These are phyloP conservation scores for Juglanconis oblonga DNA, from an alignment of 2,329 filamentous ascomycete species.

Conservation along the genomic window DNA sequence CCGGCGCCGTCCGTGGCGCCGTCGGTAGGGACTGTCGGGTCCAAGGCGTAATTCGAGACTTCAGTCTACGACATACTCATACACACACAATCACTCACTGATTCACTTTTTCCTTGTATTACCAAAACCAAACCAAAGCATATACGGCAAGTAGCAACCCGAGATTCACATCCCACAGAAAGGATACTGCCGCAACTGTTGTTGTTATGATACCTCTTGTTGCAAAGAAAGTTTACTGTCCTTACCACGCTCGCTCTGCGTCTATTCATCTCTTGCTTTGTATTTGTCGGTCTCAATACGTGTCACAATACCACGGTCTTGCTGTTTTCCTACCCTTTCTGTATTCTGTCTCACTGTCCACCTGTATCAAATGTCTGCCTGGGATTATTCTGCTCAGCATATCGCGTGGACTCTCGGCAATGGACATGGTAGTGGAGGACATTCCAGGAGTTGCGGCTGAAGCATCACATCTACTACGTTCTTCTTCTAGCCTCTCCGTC, in stretches of 20 bases:
- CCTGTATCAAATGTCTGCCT: too few species aligned
- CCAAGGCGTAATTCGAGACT: slow-evolving; percentile 19
- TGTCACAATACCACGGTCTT: too few species aligned
- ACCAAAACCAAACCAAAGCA: slow-evolving; percentile 5
- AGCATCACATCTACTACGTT: not conserved
- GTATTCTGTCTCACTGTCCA: too few species aligned
- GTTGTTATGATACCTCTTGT: not conserved
- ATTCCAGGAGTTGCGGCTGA: not conserved
- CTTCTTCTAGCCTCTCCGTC: not conserved
- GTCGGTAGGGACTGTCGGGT: slow-evolving; percentile 23
- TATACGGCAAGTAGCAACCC: slow-evolving; percentile 2
- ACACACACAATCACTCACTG: slow-evolving; percentile 1
- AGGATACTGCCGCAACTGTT: not conserved
- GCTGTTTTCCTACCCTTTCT: too few species aligned
- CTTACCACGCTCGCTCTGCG: not conserved
- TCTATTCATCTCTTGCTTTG: not conserved
- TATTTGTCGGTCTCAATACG: not conserved
- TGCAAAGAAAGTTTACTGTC: not conserved
- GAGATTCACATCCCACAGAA: not conserved
- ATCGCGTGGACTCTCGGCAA: too few species aligned
- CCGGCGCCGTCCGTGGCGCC: slow-evolving; percentile 1
- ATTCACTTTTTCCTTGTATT: slow-evolving; percentile 13
- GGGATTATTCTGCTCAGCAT: too few species aligned
- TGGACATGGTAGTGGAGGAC: too few species aligned
- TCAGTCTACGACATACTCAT: not conserved